A percentile compares a stretch with the other conserved stretches of the same genome.
Evolutionary conservation across 176 grass and related monocot species (phyloP).

Genomic region (Elymus sibiricus): DNA sequence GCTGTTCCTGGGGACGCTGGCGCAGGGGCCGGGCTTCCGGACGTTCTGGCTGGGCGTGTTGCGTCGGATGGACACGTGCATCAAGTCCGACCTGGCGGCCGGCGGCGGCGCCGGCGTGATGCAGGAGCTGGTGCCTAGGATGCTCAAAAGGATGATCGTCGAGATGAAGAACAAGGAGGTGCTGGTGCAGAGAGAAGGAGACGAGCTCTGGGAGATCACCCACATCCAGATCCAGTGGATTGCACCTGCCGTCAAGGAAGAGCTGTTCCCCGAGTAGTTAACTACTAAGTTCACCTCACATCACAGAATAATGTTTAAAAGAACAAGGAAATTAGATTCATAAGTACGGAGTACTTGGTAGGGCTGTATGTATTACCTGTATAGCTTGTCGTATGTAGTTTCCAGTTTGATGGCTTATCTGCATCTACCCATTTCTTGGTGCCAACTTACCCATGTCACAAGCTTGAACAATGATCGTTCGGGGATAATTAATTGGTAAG

Average conservation of each 20-base stretch:
- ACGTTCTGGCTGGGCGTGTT: constrained; percentile 90
- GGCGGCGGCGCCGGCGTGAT: constrained; percentile 48
- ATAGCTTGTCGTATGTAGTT: not conserved
- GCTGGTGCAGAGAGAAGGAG: constrained; percentile 56
- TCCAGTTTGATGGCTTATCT: not conserved
- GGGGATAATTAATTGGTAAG: not conserved
- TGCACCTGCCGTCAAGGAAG: constrained; percentile 72
- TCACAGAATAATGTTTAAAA: not conserved
- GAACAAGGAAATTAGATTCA: not conserved
- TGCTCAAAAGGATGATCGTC: constrained; percentile 82
- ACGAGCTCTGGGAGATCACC: constrained; percentile 89
- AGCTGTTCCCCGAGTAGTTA: constrained; percentile 58
- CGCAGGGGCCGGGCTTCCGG: constrained; percentile 66
- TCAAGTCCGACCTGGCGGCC: constrained; percentile 60
- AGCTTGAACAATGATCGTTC: not conserved
- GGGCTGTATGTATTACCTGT: constrained; percentile 1
- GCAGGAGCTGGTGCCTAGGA: constrained; percentile 55
- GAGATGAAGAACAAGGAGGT: constrained; percentile 90
- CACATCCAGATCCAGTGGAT: constrained; percentile 96
- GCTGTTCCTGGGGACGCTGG: constrained; percentile 51
- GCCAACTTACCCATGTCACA: not conserved
- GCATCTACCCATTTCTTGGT: not conserved
- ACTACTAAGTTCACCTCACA: not conserved
- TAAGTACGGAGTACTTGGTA: not conserved
- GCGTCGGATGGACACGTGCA: constrained; percentile 86